Conservation (phyloP, 441 rosid species). For the Gossypium schwendimanii region DNA sequence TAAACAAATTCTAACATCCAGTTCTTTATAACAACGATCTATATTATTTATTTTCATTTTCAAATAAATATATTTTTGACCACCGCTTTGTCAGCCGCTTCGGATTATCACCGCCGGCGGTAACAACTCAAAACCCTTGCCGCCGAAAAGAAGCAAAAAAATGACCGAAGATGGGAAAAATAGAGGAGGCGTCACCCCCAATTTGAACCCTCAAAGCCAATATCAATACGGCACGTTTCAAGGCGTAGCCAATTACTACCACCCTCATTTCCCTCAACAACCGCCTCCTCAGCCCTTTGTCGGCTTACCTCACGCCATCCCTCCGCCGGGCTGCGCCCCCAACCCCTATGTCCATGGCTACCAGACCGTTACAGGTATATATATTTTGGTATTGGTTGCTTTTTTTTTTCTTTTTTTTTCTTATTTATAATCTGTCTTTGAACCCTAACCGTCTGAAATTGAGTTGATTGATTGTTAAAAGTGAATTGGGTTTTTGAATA, state of each 20-base stretch:
- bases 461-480: not conserved
- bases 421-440: not conserved
- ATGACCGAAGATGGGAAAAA: slow-evolving; percentile 45
- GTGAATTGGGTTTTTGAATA: not conserved
- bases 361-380: slow-evolving; percentile 44
- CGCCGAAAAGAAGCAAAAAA: not conserved
- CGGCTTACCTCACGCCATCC: slow-evolving; percentile 37
- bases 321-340: slow-evolving; percentile 22
- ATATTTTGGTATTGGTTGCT: not conserved
- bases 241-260: slow-evolving; percentile 71
- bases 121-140: not conserved
- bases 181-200: slow-evolving; percentile 24
- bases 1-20: too few relatives aligned
- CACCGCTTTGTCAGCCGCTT: not conserved
- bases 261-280: slow-evolving; percentile 38
- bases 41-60: too few relatives aligned
- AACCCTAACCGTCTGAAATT: not conserved
- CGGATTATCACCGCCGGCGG: slow-evolving; percentile 1
- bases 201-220: slow-evolving; percentile 27
- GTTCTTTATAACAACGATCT: too few relatives aligned
- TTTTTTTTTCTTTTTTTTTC: not conserved
- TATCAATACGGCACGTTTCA: slow-evolving; percentile 76
- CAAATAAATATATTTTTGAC: not conserved
- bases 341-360: slow-evolving; percentile 31
- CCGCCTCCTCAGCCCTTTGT: slow-evolving; percentile 29